Conservation (phyloP, 2,329 filamentous ascomycete species). For the Colletotrichum tropicicola region DNA sequence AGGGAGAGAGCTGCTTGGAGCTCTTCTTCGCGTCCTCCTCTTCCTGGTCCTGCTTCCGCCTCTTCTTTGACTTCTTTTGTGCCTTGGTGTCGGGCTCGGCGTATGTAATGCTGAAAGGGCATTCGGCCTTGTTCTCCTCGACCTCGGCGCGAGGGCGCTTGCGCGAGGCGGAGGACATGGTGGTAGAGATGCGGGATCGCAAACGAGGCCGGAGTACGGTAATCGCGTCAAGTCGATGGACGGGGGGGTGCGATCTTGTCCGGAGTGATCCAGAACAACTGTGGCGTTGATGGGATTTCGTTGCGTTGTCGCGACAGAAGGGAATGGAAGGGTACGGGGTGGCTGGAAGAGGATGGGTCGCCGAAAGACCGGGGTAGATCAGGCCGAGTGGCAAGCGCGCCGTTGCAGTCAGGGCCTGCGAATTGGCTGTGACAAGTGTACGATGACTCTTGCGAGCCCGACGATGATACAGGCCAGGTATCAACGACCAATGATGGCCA, state of each 20-base stretch:
- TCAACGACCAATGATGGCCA: constrained; percentile 31
- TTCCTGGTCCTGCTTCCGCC: constrained; percentile 53
- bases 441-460: constrained; percentile 2
- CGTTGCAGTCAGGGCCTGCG: constrained; percentile 5
- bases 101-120: constrained; percentile 58
- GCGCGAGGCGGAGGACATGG: constrained; percentile 41
- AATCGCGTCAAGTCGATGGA: not conserved
- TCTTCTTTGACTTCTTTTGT: constrained; percentile 54
- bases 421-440: not conserved
- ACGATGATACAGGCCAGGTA: constrained; percentile 20
- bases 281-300: not conserved
- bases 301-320: constrained; percentile 23
- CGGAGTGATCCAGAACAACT: not conserved
- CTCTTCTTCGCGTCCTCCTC: constrained; percentile 56
- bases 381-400: constrained; percentile 20
- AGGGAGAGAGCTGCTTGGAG: constrained; percentile 62
- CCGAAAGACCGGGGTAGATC: constrained; percentile 17
- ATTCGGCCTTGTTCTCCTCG: constrained; percentile 64
- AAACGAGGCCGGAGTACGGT: not conserved
- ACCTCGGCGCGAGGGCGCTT: constrained; percentile 61
- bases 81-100: constrained; percentile 52
- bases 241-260: not conserved
- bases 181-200: constrained; percentile 9
- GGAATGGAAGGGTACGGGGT: constrained; percentile 4
- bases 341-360: constrained; percentile 22